Conservation (phyloP, 805 yeast genomes). For the Spathaspora girioi region DNA sequence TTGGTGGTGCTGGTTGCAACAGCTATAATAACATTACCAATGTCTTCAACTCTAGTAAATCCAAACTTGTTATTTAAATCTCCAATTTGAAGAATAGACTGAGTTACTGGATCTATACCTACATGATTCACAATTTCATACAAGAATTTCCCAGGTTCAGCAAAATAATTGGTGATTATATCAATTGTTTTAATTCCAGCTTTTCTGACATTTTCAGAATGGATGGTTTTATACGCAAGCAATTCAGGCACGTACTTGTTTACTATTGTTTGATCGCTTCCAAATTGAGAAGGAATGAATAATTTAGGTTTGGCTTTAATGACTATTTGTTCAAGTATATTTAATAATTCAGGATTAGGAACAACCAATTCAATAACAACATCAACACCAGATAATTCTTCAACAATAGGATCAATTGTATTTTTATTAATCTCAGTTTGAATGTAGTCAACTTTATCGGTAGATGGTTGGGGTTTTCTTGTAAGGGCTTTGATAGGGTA, state of each 20-base stretch:
- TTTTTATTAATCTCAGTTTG: conserved; percentile 20
- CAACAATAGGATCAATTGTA: conserved; percentile 14
- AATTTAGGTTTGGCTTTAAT: conserved; percentile 41
- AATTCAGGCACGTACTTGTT: conserved; percentile 16
- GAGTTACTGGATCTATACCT: conserved; percentile 34
- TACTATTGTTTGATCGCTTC: conserved; percentile 39
- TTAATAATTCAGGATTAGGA: conserved; percentile 26
- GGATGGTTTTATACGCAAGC: conserved; percentile 17
- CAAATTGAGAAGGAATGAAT: conserved; percentile 62
- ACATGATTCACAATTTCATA: conserved; percentile 26
- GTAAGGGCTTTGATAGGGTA: conserved; percentile 53
- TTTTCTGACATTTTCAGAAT: conserved; percentile 26
- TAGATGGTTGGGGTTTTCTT: conserved; percentile 33
- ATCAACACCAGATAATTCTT: conserved; percentile 28
- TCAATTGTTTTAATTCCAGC: conserved; percentile 10
- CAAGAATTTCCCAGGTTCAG: conserved; percentile 16
- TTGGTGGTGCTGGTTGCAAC: conserved; percentile 32
- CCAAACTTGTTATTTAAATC: conserved; percentile 33
- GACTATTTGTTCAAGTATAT: conserved; percentile 35
- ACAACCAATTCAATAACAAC: conserved; percentile 44
- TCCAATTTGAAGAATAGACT: conserved; percentile 37
- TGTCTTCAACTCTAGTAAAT: conserved; percentile 35
- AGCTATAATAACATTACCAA: conserved; percentile 42
- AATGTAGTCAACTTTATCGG: conserved; percentile 38
- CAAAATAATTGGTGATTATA: conserved; percentile 8